Conservation (phyloP, 2,329 filamentous ascomycete species). For the Salinomyces thailandicus region DNA sequence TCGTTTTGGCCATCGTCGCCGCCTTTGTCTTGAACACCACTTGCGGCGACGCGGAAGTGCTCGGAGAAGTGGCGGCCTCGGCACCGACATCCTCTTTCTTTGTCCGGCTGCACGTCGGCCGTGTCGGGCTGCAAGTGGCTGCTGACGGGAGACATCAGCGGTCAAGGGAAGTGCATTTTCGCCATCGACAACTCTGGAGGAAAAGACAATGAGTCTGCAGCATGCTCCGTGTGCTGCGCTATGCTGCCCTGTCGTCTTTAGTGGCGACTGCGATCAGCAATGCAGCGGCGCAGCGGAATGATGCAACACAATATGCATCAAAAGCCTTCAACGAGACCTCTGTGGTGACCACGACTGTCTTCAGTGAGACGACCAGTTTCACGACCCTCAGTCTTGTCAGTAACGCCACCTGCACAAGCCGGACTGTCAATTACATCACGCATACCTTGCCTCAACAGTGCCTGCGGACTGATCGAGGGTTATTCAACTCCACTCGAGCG, state of each 20-base stretch:
- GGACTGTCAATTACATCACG: slow-evolving; percentile 73
- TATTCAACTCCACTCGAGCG: background rate
- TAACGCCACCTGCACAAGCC: slow-evolving; percentile 36
- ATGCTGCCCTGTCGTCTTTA: slow-evolving; percentile 12
- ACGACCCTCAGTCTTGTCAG: background rate
- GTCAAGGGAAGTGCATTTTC: background rate
- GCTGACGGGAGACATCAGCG: background rate
- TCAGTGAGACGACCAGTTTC: background rate
- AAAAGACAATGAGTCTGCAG: slow-evolving; percentile 5
- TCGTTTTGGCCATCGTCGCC: no score
- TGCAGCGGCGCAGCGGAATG: slow-evolving; percentile 1
- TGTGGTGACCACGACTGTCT: no score
- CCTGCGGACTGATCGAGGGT: slow-evolving; percentile 49
- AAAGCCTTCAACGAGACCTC: no score
- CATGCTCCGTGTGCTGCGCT: slow-evolving; percentile 18
- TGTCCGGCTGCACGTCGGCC: background rate
- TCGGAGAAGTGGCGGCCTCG: no score
- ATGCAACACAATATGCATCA: no score
- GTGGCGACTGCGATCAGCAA: slow-evolving; percentile 8
- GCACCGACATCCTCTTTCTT: background rate
- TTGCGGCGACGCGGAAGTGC: no score
- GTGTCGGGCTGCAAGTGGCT: background rate
- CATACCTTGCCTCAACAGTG: slow-evolving; percentile 68
- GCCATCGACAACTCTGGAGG: background rate
- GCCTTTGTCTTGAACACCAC: no score